phyloP scores from a whole-genome alignment of 1,284 basidiomycete species.

The Laetiporus sulphureus region DNA sequence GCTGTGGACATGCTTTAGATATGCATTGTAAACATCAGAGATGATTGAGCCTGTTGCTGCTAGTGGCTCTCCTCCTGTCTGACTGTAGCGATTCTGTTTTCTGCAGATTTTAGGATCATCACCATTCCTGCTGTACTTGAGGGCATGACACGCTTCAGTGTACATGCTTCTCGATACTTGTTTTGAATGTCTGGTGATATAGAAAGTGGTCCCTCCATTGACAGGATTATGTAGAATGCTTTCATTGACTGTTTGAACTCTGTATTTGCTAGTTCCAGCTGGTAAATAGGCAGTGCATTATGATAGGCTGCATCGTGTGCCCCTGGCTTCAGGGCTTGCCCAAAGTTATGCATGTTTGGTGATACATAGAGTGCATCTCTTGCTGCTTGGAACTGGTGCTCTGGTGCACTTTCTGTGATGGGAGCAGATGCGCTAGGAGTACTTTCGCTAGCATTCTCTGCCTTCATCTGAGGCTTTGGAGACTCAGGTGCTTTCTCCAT shows the following conservation, averaged over 20 bases:
- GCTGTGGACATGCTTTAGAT: conserved; percentile 1
- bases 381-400: not conserved
- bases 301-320: not conserved
- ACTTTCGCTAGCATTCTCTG: not conserved
- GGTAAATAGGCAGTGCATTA: conserved; percentile 6
- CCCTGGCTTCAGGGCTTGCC: not conserved
- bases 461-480: not conserved
- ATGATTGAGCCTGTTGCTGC: conserved; percentile 7
- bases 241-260: conserved; percentile 10
- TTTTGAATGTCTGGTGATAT: conserved; percentile 9
- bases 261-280: conserved; percentile 6
- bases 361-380: not conserved
- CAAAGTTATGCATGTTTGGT: too few relatives aligned
- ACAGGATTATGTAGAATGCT: conserved; percentile 5
- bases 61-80: not conserved
- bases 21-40: conserved; percentile 10
- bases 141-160: conserved; percentile 2
- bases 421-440: conserved; percentile 1
- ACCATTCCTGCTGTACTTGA: conserved; percentile 1
- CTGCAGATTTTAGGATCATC: not conserved
- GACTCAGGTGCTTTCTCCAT: not conserved
- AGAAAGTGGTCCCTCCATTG: conserved; percentile 9
- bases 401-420: too few relatives aligned
- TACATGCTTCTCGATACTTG: not conserved
- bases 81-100: not conserved